Percentiles rank a stretch among this genome's conserved stretches.
phyloP scores from a whole-genome alignment of 163 green algal species.

The Coccomyxa subellipsoidea region DNA sequence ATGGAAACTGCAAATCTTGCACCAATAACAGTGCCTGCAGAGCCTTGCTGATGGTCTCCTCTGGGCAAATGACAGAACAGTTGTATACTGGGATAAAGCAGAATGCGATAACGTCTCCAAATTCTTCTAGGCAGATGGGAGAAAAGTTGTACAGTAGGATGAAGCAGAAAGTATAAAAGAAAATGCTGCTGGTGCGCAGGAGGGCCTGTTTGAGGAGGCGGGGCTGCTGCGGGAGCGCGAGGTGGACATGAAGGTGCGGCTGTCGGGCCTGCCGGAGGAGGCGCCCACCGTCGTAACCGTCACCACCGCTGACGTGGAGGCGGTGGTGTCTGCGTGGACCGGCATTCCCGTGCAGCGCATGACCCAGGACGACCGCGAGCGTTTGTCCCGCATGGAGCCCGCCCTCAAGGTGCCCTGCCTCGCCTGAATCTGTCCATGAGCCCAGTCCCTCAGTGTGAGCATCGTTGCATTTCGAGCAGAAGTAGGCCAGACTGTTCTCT shows the following conservation, averaged over 20 bases:
- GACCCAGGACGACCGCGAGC: constrained; percentile 65
- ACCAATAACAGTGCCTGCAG: too few relatives aligned
- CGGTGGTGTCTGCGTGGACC: constrained; percentile 81
- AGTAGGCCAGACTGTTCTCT: too few relatives aligned
- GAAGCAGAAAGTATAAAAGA: too few relatives aligned
- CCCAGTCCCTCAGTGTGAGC: not conserved
- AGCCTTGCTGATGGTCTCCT: too few relatives aligned
- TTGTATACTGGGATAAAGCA: too few relatives aligned
- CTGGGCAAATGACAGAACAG: too few relatives aligned
- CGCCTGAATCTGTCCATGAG: not conserved
- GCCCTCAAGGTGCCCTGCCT: constrained; percentile 26
- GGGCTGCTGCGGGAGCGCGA: constrained; percentile 59
- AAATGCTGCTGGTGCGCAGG: constrained; percentile 32
- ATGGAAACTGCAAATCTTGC: too few relatives aligned
- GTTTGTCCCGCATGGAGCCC: constrained; percentile 61
- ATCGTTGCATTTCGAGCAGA: too few relatives aligned
- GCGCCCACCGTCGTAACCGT: constrained; percentile 60
- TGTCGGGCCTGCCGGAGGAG: constrained; percentile 42
- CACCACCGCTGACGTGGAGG: constrained; percentile 73
- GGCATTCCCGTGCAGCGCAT: constrained; percentile 82
- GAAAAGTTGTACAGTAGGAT: too few relatives aligned
- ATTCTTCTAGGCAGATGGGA: too few relatives aligned
- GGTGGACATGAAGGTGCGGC: constrained; percentile 49
- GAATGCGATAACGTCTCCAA: too few relatives aligned
- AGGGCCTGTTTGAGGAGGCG: constrained; percentile 82